A percentile compares a stretch with the other conserved stretches of the same genome.
phyloP scores from a whole-genome alignment of 208 protist species.

The Leishmania turanica region DNA sequence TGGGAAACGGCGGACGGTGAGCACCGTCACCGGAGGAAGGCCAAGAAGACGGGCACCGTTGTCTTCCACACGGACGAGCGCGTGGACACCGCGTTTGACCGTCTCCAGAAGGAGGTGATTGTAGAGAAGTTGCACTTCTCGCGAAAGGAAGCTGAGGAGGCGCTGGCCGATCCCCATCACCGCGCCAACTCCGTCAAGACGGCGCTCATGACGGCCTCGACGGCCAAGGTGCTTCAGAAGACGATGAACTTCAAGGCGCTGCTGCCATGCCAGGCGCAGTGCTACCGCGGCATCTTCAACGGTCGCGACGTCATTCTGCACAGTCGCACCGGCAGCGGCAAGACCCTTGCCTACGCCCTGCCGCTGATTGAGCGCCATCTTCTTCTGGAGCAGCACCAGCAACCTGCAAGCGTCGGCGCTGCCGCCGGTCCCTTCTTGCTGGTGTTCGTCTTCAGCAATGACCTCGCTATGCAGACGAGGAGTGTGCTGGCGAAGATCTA shows the following conservation, averaged over 20 bases:
- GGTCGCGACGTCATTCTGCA: slow-evolving; percentile 92
- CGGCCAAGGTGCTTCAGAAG: slow-evolving; percentile 46
- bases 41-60: slow-evolving; percentile 86
- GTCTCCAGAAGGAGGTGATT: slow-evolving; percentile 58
- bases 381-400: slow-evolving; percentile 43
- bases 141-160: slow-evolving; percentile 22
- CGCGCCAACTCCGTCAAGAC: slow-evolving; percentile 31
- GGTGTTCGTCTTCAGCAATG: slow-evolving; percentile 90
- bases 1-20: slow-evolving; percentile 68
- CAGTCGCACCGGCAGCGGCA: slow-evolving; percentile 95
- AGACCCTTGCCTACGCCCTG: slow-evolving; percentile 99
- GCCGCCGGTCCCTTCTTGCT: slow-evolving; percentile 71
- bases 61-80: slow-evolving; percentile 77
- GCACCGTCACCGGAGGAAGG: slow-evolving; percentile 50
- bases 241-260: slow-evolving; percentile 67
- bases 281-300: slow-evolving; percentile 86
- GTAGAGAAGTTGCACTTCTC: slow-evolving; percentile 33
- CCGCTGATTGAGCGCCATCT: slow-evolving; percentile 92
- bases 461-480: slow-evolving; percentile 86
- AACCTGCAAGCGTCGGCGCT: background rate
- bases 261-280: slow-evolving; percentile 86
- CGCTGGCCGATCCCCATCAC: slow-evolving; percentile 28
- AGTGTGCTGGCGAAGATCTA: slow-evolving; percentile 77
- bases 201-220: slow-evolving; percentile 71
- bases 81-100: slow-evolving; percentile 72